Evolutionary conservation across 805 yeast species (phyloP), one percentile per base, ranked within the genome.

Genomic region (Saturnispora gosingensis): DNA sequence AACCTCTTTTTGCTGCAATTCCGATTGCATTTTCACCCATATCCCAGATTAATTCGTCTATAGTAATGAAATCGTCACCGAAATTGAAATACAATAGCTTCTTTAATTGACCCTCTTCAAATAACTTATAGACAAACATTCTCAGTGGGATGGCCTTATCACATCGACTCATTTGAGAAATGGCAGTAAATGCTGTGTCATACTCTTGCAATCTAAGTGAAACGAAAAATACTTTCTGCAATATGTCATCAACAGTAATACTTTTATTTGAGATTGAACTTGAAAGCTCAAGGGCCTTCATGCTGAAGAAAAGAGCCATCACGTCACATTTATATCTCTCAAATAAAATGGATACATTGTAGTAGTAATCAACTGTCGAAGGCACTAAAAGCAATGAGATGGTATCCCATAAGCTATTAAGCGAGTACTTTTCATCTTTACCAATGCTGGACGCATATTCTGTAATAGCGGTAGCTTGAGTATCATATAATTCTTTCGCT

Each of bases 31-130:
- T 46, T 58, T 57, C 70, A 28, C 59, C 67, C 45, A 67, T 48
- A 10, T 54, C 58, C 51, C 60, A 67, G 40, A 81, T 62, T 42
- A 77, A 57, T 2, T 65, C 64, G 56, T 76, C 78, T 32, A 81
- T 74, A 6, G 57, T 51, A 13, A 68, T 67, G 3, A 70, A 67
- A 50, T 77, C 71, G 22, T 71, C 76, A 7, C 67, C 58, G 51
- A 78, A 75, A 42, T 76, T 73, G 52, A 70, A 73, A 18, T 68
- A 65, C 18, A 71, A 62, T 36, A 81, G 59, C 44, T 60, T 61
- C 35, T 68, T 62, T 6, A 75, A 69, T 10, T 69, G 66, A 46
- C 75, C 73, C 9, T 60, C 59, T 18, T 69, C 69, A 54, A 72
- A 69, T 43, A 76, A 56, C 43, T 65, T 65, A 46, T 65, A 62